Conservation (phyloP, 495 filamentous ascomycete species). For the Xylona heveae region DNA sequence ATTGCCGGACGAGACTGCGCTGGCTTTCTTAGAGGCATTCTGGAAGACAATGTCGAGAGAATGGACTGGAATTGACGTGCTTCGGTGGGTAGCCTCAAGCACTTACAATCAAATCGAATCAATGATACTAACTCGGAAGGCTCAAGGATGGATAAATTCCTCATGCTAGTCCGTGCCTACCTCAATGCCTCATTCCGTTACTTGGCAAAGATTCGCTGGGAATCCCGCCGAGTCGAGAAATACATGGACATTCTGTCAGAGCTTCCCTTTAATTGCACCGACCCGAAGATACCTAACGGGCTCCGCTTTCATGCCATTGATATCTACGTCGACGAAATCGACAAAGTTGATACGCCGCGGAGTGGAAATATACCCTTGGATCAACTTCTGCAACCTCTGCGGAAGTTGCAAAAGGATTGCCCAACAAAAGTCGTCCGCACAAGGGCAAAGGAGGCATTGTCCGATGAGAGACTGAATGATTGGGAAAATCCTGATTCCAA, state of each 20-base stretch:
- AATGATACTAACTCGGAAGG: neutral
- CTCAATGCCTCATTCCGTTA: slow-evolving; percentile 44
- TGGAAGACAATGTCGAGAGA: slow-evolving; percentile 76
- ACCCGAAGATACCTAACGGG: slow-evolving; percentile 47
- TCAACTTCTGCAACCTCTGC: slow-evolving; percentile 35
- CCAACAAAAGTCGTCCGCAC: slow-evolving; percentile 50
- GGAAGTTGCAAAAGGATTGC: slow-evolving; percentile 29
- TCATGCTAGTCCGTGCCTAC: slow-evolving; percentile 62
- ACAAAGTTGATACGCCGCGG: slow-evolving; percentile 36
- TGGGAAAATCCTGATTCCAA: slow-evolving; percentile 26
- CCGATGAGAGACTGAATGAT: slow-evolving; percentile 48
- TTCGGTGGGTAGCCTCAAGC: slow-evolving; percentile 21
- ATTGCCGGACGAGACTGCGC: slow-evolving; percentile 36
- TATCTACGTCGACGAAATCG: slow-evolving; percentile 74
- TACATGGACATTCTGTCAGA: slow-evolving; percentile 18
- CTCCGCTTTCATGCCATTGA: slow-evolving; percentile 76
- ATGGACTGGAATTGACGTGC: slow-evolving; percentile 62
- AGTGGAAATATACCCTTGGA: slow-evolving; percentile 24
- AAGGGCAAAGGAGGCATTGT: slow-evolving; percentile 48
- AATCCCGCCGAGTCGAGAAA: slow-evolving; percentile 11
- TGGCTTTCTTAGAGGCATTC: slow-evolving; percentile 55
- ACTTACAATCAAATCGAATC: too few relatives aligned
- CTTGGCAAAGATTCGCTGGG: slow-evolving; percentile 19
- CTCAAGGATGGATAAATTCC: slow-evolving; percentile 17
- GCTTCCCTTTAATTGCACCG: slow-evolving; percentile 20